Percentiles rank a stretch among this genome's conserved stretches.
Conservation (phyloP, 768 basidiomycete genomes). For the Lactarius deliciosus region DNA sequence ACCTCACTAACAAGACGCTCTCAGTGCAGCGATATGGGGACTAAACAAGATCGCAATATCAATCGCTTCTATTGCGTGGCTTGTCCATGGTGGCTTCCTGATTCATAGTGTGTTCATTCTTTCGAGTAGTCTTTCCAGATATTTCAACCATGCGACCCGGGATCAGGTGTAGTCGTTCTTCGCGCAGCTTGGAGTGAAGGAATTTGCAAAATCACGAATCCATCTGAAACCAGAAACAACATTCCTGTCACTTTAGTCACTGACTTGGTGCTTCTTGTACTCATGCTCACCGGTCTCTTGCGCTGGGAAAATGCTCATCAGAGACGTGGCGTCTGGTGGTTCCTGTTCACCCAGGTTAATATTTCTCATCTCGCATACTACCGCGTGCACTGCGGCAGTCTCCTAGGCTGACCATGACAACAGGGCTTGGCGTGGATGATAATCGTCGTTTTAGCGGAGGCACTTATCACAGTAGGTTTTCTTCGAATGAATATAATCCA, state of each 20-base stretch:
- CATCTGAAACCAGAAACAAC: neutral
- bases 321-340: conserved; percentile 3
- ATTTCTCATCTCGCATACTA: neutral
- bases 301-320: conserved; percentile 8
- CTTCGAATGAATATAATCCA: too few relatives aligned
- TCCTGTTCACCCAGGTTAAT: conserved; percentile 9
- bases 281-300: conserved; percentile 13
- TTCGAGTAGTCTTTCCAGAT: neutral
- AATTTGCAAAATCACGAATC: neutral
- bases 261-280: conserved; percentile 4
- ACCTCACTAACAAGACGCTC: neutral
- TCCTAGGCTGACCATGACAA: neutral
- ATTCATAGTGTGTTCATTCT: neutral
- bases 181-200: neutral
- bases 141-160: neutral
- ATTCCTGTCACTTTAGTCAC: neutral
- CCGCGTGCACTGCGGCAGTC: too few relatives aligned
- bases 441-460: neutral
- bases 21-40: conserved; percentile 15
- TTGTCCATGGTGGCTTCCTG: neutral
- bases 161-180: neutral
- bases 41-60: conserved; percentile 1
- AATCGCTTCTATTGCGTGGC: neutral
- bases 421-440: conserved; percentile 10
- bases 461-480: conserved; percentile 7